Evolutionary conservation across 1,284 basidiomycete genomes (phyloP).

Genomic region (Trametes polyzona): DNA sequence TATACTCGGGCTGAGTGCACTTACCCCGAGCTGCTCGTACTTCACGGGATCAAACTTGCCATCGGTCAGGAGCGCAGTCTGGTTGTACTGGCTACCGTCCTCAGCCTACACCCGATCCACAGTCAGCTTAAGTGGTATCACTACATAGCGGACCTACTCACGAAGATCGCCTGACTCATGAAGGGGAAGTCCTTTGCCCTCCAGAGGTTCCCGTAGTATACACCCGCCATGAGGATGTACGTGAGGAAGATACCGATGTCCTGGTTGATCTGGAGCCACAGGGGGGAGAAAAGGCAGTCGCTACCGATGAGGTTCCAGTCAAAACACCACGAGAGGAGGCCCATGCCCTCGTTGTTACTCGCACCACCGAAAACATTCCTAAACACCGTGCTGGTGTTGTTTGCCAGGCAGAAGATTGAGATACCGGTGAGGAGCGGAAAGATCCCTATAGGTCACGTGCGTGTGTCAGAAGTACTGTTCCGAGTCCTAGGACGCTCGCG

Average conservation of each 20-base stretch:
- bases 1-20: background rate
- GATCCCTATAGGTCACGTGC: slow-evolving; percentile 28
- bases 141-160: slow-evolving; percentile 9
- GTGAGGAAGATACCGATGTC: slow-evolving; percentile 38
- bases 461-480: background rate
- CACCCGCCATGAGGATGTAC: slow-evolving; percentile 37
- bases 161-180: slow-evolving; percentile 39
- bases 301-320: slow-evolving; percentile 52
- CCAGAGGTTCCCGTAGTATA: slow-evolving; percentile 40
- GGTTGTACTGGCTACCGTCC: slow-evolving; percentile 37
- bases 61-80: slow-evolving; percentile 36
- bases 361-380: slow-evolving; percentile 64
- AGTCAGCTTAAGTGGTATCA: background rate
- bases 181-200: slow-evolving; percentile 38
- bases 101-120: slow-evolving; percentile 20
- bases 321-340: slow-evolving; percentile 53
- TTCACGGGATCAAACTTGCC: slow-evolving; percentile 36
- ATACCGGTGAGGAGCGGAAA: slow-evolving; percentile 49
- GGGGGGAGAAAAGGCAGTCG: slow-evolving; percentile 33
- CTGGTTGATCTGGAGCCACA: slow-evolving; percentile 40
- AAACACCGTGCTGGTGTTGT: slow-evolving; percentile 49
- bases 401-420: slow-evolving; percentile 62
- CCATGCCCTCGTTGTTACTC: slow-evolving; percentile 62
- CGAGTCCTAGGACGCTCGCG: background rate
- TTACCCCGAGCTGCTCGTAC: slow-evolving; percentile 34